phyloP scores from a whole-genome alignment of 2,329 filamentous ascomycete genomes.

The Epichloe uncinata region DNA sequence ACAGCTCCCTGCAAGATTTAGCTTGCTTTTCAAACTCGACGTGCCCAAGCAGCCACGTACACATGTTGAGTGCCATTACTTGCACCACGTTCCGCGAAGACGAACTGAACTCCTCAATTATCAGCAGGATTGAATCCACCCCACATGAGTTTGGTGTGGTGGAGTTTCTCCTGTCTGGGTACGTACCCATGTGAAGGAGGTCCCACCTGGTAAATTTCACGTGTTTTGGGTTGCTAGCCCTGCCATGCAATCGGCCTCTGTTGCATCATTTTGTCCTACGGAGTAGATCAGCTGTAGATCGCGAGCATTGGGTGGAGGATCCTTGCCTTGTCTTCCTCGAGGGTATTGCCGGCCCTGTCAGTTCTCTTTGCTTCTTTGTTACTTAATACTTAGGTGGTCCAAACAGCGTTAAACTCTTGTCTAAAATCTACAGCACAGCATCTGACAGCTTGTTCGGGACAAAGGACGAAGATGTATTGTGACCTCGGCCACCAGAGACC shows the following conservation, averaged over 20 bases:
- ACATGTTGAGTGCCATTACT: too few relatives aligned
- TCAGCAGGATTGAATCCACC: neutral
- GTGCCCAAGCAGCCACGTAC: too few relatives aligned
- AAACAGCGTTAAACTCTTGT: neutral
- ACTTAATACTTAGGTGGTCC: neutral
- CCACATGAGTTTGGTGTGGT: neutral
- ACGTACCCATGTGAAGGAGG: too few relatives aligned
- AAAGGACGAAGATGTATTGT: neutral
- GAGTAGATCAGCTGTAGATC: neutral
- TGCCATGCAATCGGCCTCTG: neutral
- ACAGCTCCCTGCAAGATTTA: neutral
- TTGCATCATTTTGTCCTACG: neutral
- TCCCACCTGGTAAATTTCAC: constrained; percentile 5
- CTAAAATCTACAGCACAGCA: neutral
- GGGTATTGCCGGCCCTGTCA: neutral
- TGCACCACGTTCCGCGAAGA: too few relatives aligned
- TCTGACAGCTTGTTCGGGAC: constrained; percentile 1
- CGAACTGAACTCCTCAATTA: neutral
- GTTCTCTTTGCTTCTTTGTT: neutral
- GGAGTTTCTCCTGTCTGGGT: neutral
- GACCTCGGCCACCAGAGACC: neutral
- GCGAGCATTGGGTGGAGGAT: neutral
- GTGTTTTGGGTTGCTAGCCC: constrained; percentile 3
- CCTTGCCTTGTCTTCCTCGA: neutral
- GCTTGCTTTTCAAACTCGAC: too few relatives aligned